Percentiles rank a stretch among this genome's conserved stretches.
These are phyloP conservation scores for Trametes cingulata DNA, from an alignment of 768 basidiomycete genomes.

Conservation along the genomic window DNA sequence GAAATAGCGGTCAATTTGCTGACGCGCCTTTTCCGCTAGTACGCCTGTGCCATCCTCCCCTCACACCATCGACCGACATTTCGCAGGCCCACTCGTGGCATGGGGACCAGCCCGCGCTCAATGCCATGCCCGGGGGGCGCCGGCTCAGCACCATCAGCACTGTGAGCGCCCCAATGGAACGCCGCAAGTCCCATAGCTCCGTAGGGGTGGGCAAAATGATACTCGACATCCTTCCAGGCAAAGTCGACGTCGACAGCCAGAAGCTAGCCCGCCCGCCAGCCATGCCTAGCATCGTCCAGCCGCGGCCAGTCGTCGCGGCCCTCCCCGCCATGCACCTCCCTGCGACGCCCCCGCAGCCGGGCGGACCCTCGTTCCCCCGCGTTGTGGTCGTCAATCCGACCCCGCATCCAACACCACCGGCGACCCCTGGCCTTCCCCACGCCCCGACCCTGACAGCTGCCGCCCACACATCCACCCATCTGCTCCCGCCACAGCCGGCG, in stretches of 20 bases:
- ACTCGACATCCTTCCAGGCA: constrained; percentile 56
- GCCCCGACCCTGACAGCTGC: constrained; percentile 23
- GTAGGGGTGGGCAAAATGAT: constrained; percentile 50
- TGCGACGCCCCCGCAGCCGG: constrained; percentile 25
- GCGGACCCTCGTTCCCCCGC: constrained; percentile 44
- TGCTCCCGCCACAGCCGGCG: constrained; percentile 29
- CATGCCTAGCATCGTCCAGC: constrained; percentile 25
- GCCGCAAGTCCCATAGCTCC: constrained; percentile 26
- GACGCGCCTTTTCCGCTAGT: neutral
- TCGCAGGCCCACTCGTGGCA: constrained; percentile 30
- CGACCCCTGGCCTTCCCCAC: constrained; percentile 49
- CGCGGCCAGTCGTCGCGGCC: constrained; percentile 24
- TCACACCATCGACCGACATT: neutral
- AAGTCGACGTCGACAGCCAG: constrained; percentile 28
- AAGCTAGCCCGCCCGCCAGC: constrained; percentile 20
- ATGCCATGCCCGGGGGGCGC: constrained; percentile 21
- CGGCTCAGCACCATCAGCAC: constrained; percentile 31
- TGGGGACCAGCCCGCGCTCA: constrained; percentile 17
- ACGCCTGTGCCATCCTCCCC: constrained; percentile 4
- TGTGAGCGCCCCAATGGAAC: constrained; percentile 28
- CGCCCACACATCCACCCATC: constrained; percentile 35
- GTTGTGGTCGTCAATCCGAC: constrained; percentile 76
- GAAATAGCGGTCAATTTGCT: constrained; percentile 9
- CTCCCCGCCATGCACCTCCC: constrained; percentile 29
- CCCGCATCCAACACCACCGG: constrained; percentile 77